These are phyloP conservation scores for Lanmaoa pseudosensibilis DNA, from an alignment of 768 basidiomycete species.

Conservation along the genomic window DNA sequence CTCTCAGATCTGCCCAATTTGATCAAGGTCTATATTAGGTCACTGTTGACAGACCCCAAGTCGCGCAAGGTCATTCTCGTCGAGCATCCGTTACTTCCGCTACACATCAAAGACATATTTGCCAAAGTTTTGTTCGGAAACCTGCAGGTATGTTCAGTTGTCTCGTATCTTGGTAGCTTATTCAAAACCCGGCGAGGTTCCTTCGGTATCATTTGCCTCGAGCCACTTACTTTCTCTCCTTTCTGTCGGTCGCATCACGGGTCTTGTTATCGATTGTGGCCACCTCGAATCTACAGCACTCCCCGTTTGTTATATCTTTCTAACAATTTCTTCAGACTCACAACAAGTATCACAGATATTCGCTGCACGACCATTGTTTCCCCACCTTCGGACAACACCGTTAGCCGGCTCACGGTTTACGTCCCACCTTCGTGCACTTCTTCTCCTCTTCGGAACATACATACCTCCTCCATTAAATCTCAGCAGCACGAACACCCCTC, in stretches of 20 bases:
- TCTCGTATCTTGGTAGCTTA: background rate
- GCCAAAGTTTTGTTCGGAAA: slow-evolving; percentile 88
- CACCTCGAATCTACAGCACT: slow-evolving; percentile 87
- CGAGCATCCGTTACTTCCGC: slow-evolving; percentile 85
- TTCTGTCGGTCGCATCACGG: slow-evolving; percentile 86
- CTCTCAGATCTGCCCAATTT: slow-evolving; percentile 10
- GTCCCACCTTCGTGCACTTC: slow-evolving; percentile 74
- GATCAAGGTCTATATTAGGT: slow-evolving; percentile 47
- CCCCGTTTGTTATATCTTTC: slow-evolving; percentile 56
- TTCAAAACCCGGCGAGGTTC: slow-evolving; percentile 56
- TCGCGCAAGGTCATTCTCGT: slow-evolving; percentile 91
- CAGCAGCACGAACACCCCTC: slow-evolving; percentile 61
- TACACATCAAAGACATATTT: slow-evolving; percentile 85
- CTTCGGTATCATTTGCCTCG: slow-evolving; percentile 90
- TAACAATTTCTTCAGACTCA: background rate
- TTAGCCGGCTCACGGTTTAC: slow-evolving; percentile 83
- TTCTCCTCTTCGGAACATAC: slow-evolving; percentile 82
- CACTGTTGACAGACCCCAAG: slow-evolving; percentile 91
- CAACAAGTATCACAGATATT: slow-evolving; percentile 65
- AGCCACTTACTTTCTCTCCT: slow-evolving; percentile 84
- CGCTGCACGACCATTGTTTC: slow-evolving; percentile 82
- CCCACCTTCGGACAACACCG: slow-evolving; percentile 81
- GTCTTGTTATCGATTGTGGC: slow-evolving; percentile 91
- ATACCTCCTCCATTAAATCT: slow-evolving; percentile 78
- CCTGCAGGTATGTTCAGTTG: slow-evolving; percentile 56